Evolutionary conservation across 345 rosid genomes (phyloP), one percentile per base, ranked within the genome.

Genomic region (Cochlearia excelsa): DNA sequence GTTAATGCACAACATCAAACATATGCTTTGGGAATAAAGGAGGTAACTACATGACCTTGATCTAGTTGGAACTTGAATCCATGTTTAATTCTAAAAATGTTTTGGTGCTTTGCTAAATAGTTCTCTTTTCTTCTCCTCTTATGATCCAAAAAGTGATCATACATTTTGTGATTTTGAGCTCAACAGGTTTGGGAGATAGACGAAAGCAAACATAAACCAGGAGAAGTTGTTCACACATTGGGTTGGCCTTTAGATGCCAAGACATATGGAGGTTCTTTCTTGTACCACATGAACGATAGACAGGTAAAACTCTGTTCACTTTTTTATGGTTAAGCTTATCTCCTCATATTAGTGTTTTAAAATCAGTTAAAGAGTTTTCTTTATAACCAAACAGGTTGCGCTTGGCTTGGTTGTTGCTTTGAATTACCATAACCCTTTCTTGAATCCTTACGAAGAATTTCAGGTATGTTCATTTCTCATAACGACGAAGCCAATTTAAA

Each of bases 11-110:
- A 92, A 44, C 96, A 86, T 79, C 98, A 92, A 64, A 92, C 93
- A 5, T 92, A 88, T 80, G 98, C 98, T 67, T 77, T 92, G 69
- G 98, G 98, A 57, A 92, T 92, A 40, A 92, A 92, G 74, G 98
- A 92, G 96, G 98, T 73, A 39, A 27, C 37, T 51, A 41, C 7
- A 53, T 23, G 5, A 40, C 40, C 35, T 43, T 3, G 26, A 9
- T 62, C 30, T 40, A 30, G 38, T 47, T 52, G 3, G 45, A 23
- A 59, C 59, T 55, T 4, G 5, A 28, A 43, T 35, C 2, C 40
- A 67, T 59, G 41, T 38, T 58, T 56, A 34, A 56, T 10, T 38
- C 26, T 9, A 33, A n/a, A 33, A 27, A 5, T 16, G 4, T 3
- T 3, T 52, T 30, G 26, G 9, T 23, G 41, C 30, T 10, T 10